These are phyloP conservation scores for Mrakia frigida DNA, from an alignment of 768 basidiomycete genomes.

Conservation along the genomic window DNA sequence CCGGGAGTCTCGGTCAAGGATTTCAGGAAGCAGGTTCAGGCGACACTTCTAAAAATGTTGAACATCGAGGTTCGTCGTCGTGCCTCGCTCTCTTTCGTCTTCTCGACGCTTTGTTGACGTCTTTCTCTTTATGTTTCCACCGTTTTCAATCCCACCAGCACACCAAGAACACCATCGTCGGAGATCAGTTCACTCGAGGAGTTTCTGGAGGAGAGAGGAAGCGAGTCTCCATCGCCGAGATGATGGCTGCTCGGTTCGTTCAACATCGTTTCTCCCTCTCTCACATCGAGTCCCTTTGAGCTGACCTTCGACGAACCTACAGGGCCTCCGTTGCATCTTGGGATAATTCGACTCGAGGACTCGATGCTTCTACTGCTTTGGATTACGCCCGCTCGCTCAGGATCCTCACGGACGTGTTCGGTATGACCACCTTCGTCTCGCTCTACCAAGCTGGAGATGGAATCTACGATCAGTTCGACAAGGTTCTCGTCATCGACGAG, in stretches of 20 bases:
- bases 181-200: constrained; percentile 46
- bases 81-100: too few species aligned
- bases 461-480: constrained; percentile 61
- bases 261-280: too few species aligned
- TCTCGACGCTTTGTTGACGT: too few species aligned
- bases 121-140: too few species aligned
- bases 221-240: constrained; percentile 49
- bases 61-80: constrained; percentile 46
- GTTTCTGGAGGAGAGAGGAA: constrained; percentile 51
- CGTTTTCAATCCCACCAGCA: constrained; percentile 36
- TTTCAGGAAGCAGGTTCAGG: constrained; percentile 48
- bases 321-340: constrained; percentile 44
- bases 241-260: constrained; percentile 39
- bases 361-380: constrained; percentile 70
- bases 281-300: too few species aligned
- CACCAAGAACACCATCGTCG: constrained; percentile 47
- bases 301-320: too few species aligned
- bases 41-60: constrained; percentile 50
- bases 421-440: constrained; percentile 67
- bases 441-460: constrained; percentile 72
- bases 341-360: constrained; percentile 60
- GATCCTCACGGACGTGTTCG: constrained; percentile 77
- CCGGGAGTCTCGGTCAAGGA: constrained; percentile 34
- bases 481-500: constrained; percentile 66
- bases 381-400: constrained; percentile 76